Evolutionary conservation across 176 grass and related monocot species (phyloP), one percentile per base, ranked within the genome.

Genomic region (Eleusine coracana): DNA sequence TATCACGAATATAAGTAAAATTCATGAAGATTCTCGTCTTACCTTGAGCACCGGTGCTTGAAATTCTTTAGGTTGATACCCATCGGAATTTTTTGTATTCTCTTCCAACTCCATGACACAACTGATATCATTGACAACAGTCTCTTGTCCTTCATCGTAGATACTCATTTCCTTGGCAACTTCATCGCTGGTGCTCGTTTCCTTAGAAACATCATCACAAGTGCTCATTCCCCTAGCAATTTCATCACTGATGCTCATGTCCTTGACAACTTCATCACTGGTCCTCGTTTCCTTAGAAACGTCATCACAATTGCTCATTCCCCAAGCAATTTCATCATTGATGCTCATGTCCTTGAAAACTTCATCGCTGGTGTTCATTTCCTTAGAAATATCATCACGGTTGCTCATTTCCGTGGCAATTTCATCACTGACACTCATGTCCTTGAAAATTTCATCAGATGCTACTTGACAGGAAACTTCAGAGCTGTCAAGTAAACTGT

Each of bases 71-170:
- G 72, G 70, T 74, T 73, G 66, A 42, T 81, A 76, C 31, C 28
- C 21, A 56, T 74, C 15, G 20, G 41, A 36, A 62, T 41, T 76
- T 64, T 85, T 70, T 12, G 39, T 42, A 51, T 76, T 69, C 49
- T 87, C 79, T 28, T 71, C 76, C 44, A 74, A 63, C 38, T 56
- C 62, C 31, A 20, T 64, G 66, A 83, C 38, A 85, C 20, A 84
- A 66, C 66, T 85, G 55, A 68, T 85, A 68, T 76, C 67, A 38
- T 60, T 60, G 58, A 71, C 18, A 60, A 4, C 20, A 80, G 20
- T 81, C 71, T 61, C 81, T 75, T 94, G 72, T 73, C 89, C 76
- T 80, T 41, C 49, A 38, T 88, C 40, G 0, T 36, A 25, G 10
- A 42, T 14, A 42, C 40, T 68, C 39, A 29, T 51, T 3, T 80